Evolutionary conservation across 768 basidiomycete species (phyloP), one percentile per base, ranked within the genome.

Genomic region (Butyriboletus loyo): DNA sequence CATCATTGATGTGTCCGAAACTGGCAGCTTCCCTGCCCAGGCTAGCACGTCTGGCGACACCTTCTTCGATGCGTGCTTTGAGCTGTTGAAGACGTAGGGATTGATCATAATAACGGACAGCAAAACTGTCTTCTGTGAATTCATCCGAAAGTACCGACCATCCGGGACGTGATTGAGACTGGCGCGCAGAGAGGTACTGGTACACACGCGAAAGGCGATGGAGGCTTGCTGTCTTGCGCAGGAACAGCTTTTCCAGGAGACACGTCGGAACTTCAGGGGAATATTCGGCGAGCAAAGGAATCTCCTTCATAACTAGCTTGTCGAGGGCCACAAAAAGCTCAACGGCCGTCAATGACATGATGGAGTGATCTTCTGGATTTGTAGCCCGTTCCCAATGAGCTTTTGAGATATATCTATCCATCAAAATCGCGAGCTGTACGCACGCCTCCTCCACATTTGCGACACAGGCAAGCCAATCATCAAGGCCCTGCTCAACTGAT

Each of bases 271-370:
- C 53, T 36, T 67, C 70, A 1, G 71, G 73, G 2, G 64, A 63
- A 34, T 68, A 73, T 9, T 71, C 55, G 10, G 34, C 50, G 4
- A 75, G 40, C 9, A 73, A 47, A 21, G 72, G 63, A n/a, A n/a
- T n/a, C n/a, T n/a, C n/a, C n/a, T n/a, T n/a, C n/a, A n/a, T n/a
- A 19, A 62, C 58, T 4, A 67, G 30, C 34, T 54, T 63, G 49
- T 74, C 73, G 2, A 74, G 50, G 0, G 59, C n/a, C n/a, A n/a
- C n/a, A n/a, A n/a, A n/a, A n/a, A n/a, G n/a, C 28, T 77, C 73
- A 0, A 65, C 28, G 7, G 34, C 21, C 0, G 64, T 65, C 40
- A 82, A 58, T 24, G 79, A 49, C 67, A 77, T 73, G 5, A 73
- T 51, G 0, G 77, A 77, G 2, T 56, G 27, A 34, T 66, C 53